Base-by-base conservation (phyloP, 805 yeast species). In the Metschnikowia kofuensis region DNA sequence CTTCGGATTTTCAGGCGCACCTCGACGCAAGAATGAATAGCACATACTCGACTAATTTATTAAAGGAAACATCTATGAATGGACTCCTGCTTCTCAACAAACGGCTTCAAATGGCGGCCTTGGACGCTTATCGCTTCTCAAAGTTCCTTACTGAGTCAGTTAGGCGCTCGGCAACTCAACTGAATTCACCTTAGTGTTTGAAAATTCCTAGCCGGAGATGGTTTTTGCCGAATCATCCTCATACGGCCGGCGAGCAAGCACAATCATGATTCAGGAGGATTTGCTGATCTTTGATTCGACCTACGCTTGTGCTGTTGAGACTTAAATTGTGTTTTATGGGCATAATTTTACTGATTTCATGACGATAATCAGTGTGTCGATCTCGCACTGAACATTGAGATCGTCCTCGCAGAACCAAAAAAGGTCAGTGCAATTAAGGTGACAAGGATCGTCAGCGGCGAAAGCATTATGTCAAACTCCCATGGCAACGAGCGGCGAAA, bases 21-120 rank as follows among this genome's bases (percentile, higher is more conserved):
- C 35, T 41, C 8, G 49, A 38, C 21, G 28, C 38, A 7, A 13
- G 28, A 9, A 39, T 38, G 31, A 46, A 46, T 29, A 38, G 49
- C 13, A 39, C 36, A 35, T 30, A 38, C 10, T 46, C 41, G 40
- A 12, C 41, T 5, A 15, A 38, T 6, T n/a, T 38, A 7, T 11
- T 42, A n/a, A 37, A 40, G 30, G 29, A 8, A 13, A 30, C 14
- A 13, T 37, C 49, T n/a, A 32, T 28, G 12, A 32, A 34, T 5
- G 42, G 49, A 7, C 8, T 41, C 29, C 30, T 37, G 6, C 1
- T 38, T 14, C 15, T 46, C 30, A 42, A 26, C 29, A 46, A 28
- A 30, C 38, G 45, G 15, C 38, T 46, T 26, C 45, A 46, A 38
- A n/a, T 37, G 28, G 45, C 45, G 11, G 45, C 49, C 15, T 42